Evolutionary conservation across 179 eudicot genomes (phyloP).

Genomic region (Vitellaria paradoxa): DNA sequence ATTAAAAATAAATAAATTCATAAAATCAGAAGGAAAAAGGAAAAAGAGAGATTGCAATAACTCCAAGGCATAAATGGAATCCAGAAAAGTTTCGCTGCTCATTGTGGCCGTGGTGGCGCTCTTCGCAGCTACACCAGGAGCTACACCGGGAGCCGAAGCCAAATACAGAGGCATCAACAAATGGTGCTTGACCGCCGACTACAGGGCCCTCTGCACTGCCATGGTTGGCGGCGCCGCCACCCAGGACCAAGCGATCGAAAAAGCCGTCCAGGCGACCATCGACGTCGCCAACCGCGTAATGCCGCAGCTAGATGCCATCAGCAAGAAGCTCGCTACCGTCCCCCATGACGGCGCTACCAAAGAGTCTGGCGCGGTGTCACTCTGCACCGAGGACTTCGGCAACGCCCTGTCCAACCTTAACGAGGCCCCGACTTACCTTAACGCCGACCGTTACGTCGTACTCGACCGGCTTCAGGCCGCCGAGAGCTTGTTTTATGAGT

Average conservation of each 20-base stretch:
- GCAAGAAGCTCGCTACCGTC: neutral
- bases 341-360: neutral
- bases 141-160: neutral
- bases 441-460: neutral
- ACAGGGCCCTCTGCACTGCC: slow-evolving; percentile 5
- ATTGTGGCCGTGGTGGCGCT: neutral
- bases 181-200: slow-evolving; percentile 13
- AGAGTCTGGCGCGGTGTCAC: neutral
- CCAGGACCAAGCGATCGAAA: neutral
- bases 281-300: neutral
- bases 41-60: too few relatives aligned
- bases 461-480: slow-evolving; percentile 10
- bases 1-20: too few relatives aligned
- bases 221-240: slow-evolving; percentile 6
- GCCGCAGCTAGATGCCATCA: neutral
- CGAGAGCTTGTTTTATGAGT: neutral
- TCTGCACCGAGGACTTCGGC: neutral
- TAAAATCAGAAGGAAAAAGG: too few relatives aligned
- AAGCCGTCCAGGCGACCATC: neutral
- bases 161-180: slow-evolving; percentile 1
- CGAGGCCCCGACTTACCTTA: neutral
- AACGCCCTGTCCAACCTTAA: neutral
- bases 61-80: too few relatives aligned
- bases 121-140: neutral
- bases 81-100: neutral